Conservation (phyloP, 2,329 filamentous ascomycete genomes). For the Fusarium sp. region DNA sequence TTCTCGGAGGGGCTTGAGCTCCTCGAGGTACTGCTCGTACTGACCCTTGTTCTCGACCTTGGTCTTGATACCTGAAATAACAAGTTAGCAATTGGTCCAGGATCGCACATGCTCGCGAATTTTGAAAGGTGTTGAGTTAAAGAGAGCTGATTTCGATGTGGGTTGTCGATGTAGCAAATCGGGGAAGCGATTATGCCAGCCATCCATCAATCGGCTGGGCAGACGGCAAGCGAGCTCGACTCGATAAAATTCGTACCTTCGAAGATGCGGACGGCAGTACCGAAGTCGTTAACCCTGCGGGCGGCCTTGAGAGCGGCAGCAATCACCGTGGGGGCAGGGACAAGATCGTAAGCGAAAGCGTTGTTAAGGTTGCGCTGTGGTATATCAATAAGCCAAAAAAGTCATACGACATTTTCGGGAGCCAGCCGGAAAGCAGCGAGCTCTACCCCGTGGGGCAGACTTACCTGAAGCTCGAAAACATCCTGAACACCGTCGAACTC, state of each 20-base stretch:
- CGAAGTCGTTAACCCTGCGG: constrained; percentile 97
- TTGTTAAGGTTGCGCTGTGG: constrained; percentile 93
- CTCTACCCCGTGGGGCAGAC: constrained; percentile 39
- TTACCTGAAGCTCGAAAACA: constrained; percentile 99
- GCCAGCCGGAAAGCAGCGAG: constrained; percentile 38
- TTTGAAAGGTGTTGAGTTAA: not conserved
- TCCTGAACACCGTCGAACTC: constrained; percentile 98
- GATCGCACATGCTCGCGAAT: constrained; percentile 6
- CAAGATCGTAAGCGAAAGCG: constrained; percentile 99
- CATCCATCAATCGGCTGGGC: constrained; percentile 28
- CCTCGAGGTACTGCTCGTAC: constrained; percentile 95
- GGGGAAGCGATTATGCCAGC: constrained; percentile 4
- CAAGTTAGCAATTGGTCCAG: constrained; percentile 32
- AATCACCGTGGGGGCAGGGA: constrained; percentile 92
- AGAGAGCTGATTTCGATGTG: not conserved
- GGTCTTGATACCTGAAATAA: constrained; percentile 86
- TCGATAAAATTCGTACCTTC: constrained; percentile 76
- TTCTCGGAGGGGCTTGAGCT: constrained; percentile 92
- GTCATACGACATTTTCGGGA: constrained; percentile 49
- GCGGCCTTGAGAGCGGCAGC: constrained; percentile 92
- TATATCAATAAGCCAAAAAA: constrained; percentile 47
- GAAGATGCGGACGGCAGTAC: constrained; percentile 97
- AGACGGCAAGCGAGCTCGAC: constrained; percentile 24
- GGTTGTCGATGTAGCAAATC: constrained; percentile 20
- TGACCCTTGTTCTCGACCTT: constrained; percentile 99